A percentile compares a stretch with the other conserved stretches of the same genome.
Evolutionary conservation across 2,329 filamentous ascomycete genomes (phyloP).

Genomic region (Bipolaris sorokiniana): DNA sequence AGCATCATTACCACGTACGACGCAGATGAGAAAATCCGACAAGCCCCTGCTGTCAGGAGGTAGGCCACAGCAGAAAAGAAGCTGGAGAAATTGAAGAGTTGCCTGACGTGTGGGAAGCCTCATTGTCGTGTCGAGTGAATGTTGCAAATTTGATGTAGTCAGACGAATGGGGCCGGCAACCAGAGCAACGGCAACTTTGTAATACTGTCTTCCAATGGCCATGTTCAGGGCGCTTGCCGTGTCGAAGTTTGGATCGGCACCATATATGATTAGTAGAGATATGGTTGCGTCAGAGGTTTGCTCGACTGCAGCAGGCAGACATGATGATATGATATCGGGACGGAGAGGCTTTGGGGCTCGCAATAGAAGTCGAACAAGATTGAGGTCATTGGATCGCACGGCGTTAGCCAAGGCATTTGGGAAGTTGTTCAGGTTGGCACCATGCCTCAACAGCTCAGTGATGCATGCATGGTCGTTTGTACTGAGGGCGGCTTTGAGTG

Average conservation of each 20-base stretch:
- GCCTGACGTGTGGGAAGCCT: constrained; percentile 35
- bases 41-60: constrained; percentile 35
- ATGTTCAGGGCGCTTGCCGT: constrained; percentile 40
- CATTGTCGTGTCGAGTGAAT: constrained; percentile 39
- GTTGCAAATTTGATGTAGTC: constrained; percentile 33
- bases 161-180: constrained; percentile 37
- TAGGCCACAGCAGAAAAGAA: constrained; percentile 45
- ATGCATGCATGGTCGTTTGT: constrained; percentile 43
- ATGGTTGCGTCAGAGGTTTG: constrained; percentile 36
- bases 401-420: constrained; percentile 41
- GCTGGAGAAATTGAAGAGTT: constrained; percentile 38
- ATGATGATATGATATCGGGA: constrained; percentile 41
- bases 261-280: constrained; percentile 42
- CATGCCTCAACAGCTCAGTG: constrained; percentile 43
- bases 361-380: constrained; percentile 38
- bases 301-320: constrained; percentile 41
- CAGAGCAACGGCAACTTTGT: constrained; percentile 37
- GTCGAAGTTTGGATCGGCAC: constrained; percentile 47
- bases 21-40: constrained; percentile 37
- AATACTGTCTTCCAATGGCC: constrained; percentile 40
- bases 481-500: constrained; percentile 40
- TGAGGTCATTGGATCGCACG: constrained; percentile 40
- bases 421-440: constrained; percentile 42
- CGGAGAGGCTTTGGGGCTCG: constrained; percentile 42
- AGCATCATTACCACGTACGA: constrained; percentile 37